Percentiles rank a stretch among this genome's conserved stretches.
These are phyloP conservation scores for Yamadazyma scolyti DNA, from an alignment of 805 yeast genomes.

Conservation along the genomic window DNA sequence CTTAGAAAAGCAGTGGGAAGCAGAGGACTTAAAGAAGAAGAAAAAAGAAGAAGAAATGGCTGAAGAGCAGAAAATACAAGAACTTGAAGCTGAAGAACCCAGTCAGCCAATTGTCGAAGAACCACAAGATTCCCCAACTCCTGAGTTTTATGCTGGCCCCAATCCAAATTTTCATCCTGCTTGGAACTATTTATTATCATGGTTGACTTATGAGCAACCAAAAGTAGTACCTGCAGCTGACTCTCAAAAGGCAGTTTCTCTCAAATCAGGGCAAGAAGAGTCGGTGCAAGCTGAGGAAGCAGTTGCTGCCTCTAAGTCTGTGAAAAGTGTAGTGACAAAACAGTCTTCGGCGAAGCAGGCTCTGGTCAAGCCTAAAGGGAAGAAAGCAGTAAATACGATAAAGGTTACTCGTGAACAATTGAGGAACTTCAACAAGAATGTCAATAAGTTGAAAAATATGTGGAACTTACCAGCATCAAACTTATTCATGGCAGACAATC, in stretches of 20 bases:
- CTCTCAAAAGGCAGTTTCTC: too few relatives aligned
- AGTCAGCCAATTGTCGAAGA: conserved; percentile 5
- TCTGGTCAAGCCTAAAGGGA: conserved; percentile 4
- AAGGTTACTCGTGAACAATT: conserved; percentile 10
- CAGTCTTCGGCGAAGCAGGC: background rate
- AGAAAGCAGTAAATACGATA: conserved; percentile 5
- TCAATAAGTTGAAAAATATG: conserved; percentile 19
- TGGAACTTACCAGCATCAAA: conserved; percentile 30
- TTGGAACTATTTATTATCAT: conserved; percentile 36
- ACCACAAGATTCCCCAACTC: conserved; percentile 1
- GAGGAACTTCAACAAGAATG: conserved; percentile 12
- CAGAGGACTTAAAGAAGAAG: conserved; percentile 12
- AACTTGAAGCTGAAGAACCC: background rate
- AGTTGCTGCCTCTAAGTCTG: background rate
- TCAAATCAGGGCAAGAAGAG: background rate
- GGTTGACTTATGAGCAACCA: conserved; percentile 29
- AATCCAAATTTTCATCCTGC: conserved; percentile 29
- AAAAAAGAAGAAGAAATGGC: conserved; percentile 4
- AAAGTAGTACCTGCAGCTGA: conserved; percentile 1
- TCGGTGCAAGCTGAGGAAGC: background rate
- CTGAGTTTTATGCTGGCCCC: conserved; percentile 11
- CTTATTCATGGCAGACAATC: conserved; percentile 8
- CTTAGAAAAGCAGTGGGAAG: conserved; percentile 16
- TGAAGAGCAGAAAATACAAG: background rate
- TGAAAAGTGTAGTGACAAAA: conserved; percentile 8